Conservation (phyloP, 2,329 filamentous ascomycete genomes). For the Alternaria conjuncta region DNA sequence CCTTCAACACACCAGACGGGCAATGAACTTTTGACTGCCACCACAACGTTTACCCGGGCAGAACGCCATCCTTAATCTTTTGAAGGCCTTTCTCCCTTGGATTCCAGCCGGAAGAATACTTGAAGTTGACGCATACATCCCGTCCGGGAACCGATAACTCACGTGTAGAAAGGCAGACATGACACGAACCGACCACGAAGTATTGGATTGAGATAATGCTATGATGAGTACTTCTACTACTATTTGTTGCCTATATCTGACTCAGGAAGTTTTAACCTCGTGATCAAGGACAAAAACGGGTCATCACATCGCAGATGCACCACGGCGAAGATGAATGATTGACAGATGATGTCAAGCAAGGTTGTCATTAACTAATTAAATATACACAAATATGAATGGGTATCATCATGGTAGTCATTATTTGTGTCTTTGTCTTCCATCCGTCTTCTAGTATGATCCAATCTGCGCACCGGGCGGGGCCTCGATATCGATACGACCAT, state of each 20-base stretch:
- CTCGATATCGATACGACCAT: not conserved
- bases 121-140: fast-evolving
- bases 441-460: not conserved
- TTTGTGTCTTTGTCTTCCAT: not conserved
- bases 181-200: not conserved
- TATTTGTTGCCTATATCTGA: not conserved
- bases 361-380: not conserved
- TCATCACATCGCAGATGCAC: not conserved
- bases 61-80: not conserved
- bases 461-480: not conserved
- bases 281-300: not conserved
- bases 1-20: not conserved
- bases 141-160: not conserved
- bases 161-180: not conserved
- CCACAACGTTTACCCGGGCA: not conserved
- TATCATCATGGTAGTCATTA: not conserved
- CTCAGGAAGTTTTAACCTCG: not conserved
- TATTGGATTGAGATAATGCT: not conserved
- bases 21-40: not conserved
- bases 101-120: not conserved
- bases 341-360: not conserved
- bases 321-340: not conserved
- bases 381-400: not conserved
- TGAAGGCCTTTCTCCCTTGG: too few species aligned
- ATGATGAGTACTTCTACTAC: not conserved